Base-by-base conservation (phyloP, 2,329 filamentous ascomycete genomes). In the Fusarium sp. region DNA sequence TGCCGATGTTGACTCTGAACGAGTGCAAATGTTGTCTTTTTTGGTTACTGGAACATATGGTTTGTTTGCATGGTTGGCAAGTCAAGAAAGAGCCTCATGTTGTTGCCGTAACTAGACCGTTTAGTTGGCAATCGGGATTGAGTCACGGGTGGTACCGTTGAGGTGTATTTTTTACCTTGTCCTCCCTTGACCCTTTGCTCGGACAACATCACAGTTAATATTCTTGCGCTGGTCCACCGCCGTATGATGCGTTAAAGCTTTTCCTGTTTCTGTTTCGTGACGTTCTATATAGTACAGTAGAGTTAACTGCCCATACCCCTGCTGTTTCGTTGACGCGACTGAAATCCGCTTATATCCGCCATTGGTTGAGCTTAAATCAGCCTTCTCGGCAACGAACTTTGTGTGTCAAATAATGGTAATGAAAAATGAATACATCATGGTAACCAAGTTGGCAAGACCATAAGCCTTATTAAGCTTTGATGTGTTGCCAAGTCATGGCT, bases 321-420 rank as follows among this genome's bases (percentile, higher is more conserved):
- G 13, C 6, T 41, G 11, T 35, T 13, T 8, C 35, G 17, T 13
- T 56, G 40, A 9, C 9, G n/a, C 13, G n/a, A 20, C 56, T 44
- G 33, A 62, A 19, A 23, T 20, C 32, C 33, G 20, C 33, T 37
- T 48, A 25, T 44, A 13, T 3, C 40, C 20, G 33, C 25, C 44
- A 63, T 63, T 63, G 49, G 60, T 27, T 33, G 50, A 63, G 50
- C 50, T 63, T 63, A 63, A 62, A 62, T 63, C 39, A 63, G 49
- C 59, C 57, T 40, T 54, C 27, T 44, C 4, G 5, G 20, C 13
- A 47, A 35, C 15, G 23, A 45, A 8, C 35, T 6, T 17, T 8
- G 17, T 15, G 20, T 15, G 3, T 11, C 11, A 13, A 32, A 9
- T 4, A 7, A 19, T 2, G 17, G 9, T n/a, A n/a, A 35, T 35